Evolutionary conservation across 2,329 filamentous ascomycete genomes (phyloP), one percentile per base, ranked within the genome.

Genomic region (Penicillium occitanis): DNA sequence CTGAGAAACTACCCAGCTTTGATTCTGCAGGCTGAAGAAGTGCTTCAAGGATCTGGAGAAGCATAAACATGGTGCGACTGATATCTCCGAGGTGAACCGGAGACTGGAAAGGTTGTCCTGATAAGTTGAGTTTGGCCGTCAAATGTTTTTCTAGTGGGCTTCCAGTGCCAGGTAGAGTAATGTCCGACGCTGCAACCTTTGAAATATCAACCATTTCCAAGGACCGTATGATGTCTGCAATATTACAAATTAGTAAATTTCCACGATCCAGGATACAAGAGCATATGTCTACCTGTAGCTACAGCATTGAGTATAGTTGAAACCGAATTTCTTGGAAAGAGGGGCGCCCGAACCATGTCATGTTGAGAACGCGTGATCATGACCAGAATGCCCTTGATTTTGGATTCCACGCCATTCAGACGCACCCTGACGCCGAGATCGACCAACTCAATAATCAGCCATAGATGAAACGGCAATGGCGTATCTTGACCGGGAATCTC

Each of bases 361-460:
- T 74, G 74, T 55, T 79, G 76, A 22, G 73, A 68, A 63, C 65
- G 70, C 28, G 69, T 70, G 64, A 80, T 73, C 37, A 69, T 76
- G 69, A 69, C 74, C 60, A 70, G 81, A 69, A 72, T 76, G 71
- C 48, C 67, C 68, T 53, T 82, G 65, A 72, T 77, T 66, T 77
- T 75, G 28, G 79, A 71, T 59, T 79, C 78, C 10, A 86, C 71
- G 22, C 70, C 68, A 30, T 78, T 73, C 66, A 80, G 78, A 42
- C 78, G 77, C 65, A 78, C 77, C 61, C 76, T 74, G 51, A 78
- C 77, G 55, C 82, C 75, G 46, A 87, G 70, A 40, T 80, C 77
- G 60, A 87, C 73, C 37, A 88, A 72, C 61, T 82, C 84, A 17
- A 85, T 80, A 46, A 85, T 74, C 37, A 89, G 75, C 82, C 84